These are phyloP conservation scores for Entomortierella chlamydospora DNA, from an alignment of 192 early-diverging fungal genomes.

Conservation along the genomic window DNA sequence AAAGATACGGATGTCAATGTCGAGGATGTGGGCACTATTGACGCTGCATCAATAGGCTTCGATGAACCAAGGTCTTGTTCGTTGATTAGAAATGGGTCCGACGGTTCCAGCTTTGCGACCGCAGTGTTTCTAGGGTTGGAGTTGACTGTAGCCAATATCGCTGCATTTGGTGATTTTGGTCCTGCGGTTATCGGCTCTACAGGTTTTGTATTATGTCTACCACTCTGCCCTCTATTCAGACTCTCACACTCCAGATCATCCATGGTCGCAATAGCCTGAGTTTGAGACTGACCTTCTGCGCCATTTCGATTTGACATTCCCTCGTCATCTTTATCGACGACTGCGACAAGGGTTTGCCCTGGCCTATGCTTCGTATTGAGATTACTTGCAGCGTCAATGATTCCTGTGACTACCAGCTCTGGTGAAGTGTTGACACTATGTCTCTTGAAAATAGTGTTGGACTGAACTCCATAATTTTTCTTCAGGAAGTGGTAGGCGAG, in stretches of 20 bases:
- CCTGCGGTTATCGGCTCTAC: background rate
- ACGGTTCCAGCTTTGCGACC: background rate
- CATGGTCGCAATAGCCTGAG: slow-evolving; percentile 4
- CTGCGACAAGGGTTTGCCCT: background rate
- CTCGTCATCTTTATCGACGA: background rate
- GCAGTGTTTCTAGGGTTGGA: background rate
- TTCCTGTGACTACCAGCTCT: background rate
- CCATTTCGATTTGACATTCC: background rate
- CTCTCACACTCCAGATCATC: slow-evolving; percentile 10
- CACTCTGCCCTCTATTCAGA: background rate
- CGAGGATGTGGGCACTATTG: background rate
- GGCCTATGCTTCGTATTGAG: background rate
- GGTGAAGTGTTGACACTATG: background rate
- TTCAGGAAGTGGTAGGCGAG: slow-evolving; percentile 21
- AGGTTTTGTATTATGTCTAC: background rate
- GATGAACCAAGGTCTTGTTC: background rate
- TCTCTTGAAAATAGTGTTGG: background rate
- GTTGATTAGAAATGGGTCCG: background rate
- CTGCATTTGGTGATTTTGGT: background rate
- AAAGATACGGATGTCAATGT: background rate
- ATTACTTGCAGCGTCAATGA: background rate
- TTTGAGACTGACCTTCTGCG: background rate
- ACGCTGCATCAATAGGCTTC: background rate
- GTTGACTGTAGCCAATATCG: background rate
- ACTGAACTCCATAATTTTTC: slow-evolving; percentile 12